Base-by-base conservation (phyloP, 1,139 yeast species). In the Blastobotrys buckinghamii region DNA sequence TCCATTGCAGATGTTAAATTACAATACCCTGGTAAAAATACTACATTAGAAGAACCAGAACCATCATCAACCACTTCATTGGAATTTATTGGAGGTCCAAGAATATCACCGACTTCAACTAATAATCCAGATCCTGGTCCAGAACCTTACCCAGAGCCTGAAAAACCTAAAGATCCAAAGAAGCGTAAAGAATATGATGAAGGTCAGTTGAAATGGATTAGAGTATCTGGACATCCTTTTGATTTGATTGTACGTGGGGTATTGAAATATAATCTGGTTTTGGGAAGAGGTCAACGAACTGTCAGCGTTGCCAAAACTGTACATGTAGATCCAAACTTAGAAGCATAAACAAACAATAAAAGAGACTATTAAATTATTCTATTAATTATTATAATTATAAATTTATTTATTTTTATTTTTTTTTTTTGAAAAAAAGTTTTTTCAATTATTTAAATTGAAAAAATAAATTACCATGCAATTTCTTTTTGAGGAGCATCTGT, bases 161-260 rank as follows among this genome's bases (percentile, higher is more conserved):
- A 6, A 38, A 39, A 12, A 19, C 33, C 30, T 7, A 36, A 36
- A 36, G 35, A 27, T 27, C 42, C 41, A 16, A 38, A 41, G 39
- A 42, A 49, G 32, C 54, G 47, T 15, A 49, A 47, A 27, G 59
- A 53, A 26, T 49, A 55, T 19, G 63, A 60, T 39, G 56, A 55
- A 9, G 68, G 75, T 52, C 75, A 75, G 50, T 73, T 70, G 60
- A 79, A 81, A 61, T 90, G 98, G 98, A 78, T 79, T 48, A 71
- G 75, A 19, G 79, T 92, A 17, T 80, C 85, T 22, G 78, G 80
- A 55, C 80, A 87, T 60, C 96, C 96, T 12, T 90, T 90, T 65
- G 96, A 89, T 54, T 71, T 90, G 58, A 84, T 89, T 26, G 74
- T 90, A 1, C 74, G 96, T 42, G 98, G 98, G 0, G 81, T 82